Base-by-base conservation (phyloP, 1,139 yeast genomes). In the Yamadazyma oceani region DNA sequence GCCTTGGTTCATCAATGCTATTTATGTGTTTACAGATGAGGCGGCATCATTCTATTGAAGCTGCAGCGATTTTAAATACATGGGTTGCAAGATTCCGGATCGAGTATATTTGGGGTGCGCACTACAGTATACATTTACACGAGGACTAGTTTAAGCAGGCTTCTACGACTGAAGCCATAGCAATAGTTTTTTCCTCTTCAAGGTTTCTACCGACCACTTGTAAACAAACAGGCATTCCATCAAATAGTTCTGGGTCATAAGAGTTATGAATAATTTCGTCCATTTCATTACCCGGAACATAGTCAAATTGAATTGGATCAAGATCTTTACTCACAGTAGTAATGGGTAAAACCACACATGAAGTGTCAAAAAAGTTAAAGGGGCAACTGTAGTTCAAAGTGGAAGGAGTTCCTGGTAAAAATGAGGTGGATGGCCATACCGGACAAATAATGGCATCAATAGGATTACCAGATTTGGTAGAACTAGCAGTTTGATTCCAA, bases 161-260 rank as follows among this genome's bases (percentile, higher is more conserved):
- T 16, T 39, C 43, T 26, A 41, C 19, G 2, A 41, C 40, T 4
- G 45, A 34, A 11, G 49, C 47, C 17, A 46, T 26, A 11, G 37
- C 25, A 17, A 46, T 26, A 14, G 69, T 75, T 48, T 69, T 73
- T 53, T 81, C 87, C 45, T 81, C 87, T 43, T 75, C 73, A 35
- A 69, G 66, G 29, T 78, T 63, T 39, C 62, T 66, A 3, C 80
- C 75, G 6, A 79, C 74, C 2, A 82, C 64, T 58, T 82, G 86
- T 14, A 80, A 60, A 22, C 80, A 75, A 4, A 80, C 82, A 2
- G 85, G 84, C 51, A 78, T 71, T 0, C 79, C 78, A 40, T 77
- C 69, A 58, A 69, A 69, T 41, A 70, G 61, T 31, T 61, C 68
- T 1, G 83, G 75, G 45, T 78, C 69, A 55, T 80, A 82, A 40